These are phyloP conservation scores for Pilaira anomala DNA, from an alignment of 192 early-diverging fungal genomes.

Conservation along the genomic window DNA sequence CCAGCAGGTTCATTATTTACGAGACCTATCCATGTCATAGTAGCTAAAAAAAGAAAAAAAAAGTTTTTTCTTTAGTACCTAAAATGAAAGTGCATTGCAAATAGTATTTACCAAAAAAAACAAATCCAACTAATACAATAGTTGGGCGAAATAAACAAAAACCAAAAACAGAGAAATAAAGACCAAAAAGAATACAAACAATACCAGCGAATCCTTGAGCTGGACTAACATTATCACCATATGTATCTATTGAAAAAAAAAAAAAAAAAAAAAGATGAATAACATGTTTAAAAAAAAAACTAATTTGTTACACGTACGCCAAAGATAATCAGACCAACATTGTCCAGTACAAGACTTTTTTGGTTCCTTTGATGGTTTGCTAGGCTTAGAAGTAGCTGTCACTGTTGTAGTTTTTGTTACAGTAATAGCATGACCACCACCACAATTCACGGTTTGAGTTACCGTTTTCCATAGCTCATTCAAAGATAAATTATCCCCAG, in stretches of 20 bases:
- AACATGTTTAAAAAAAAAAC: background rate
- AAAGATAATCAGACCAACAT: slow-evolving; percentile 34
- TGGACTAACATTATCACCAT: slow-evolving; percentile 34
- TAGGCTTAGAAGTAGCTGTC: slow-evolving; percentile 9
- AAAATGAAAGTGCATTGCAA: background rate
- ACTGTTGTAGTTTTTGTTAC: slow-evolving; percentile 25
- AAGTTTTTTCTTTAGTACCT: no score
- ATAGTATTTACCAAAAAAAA: slow-evolving; percentile 52
- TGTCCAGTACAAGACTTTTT: slow-evolving; percentile 5
- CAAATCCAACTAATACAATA: slow-evolving; percentile 45
- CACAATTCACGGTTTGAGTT: slow-evolving; percentile 22
- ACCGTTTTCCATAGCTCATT: slow-evolving; percentile 21
- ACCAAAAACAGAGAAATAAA: slow-evolving; percentile 49
- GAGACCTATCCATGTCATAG: slow-evolving; percentile 38
- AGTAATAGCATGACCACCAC: slow-evolving; percentile 27
- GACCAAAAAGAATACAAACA: slow-evolving; percentile 40
- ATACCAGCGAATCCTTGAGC: slow-evolving; percentile 41
- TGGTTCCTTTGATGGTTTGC: background rate
- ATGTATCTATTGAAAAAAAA: slow-evolving; percentile 26
- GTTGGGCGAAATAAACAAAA: slow-evolving; percentile 47
- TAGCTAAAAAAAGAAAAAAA: slow-evolving; percentile 18
- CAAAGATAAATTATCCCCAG: background rate
- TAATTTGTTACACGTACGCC: slow-evolving; percentile 18
- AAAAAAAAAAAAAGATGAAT: background rate
- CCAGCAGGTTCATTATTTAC: slow-evolving; percentile 34